Evolutionary conservation across 495 filamentous ascomycete genomes (phyloP).

Genomic region (Xylaria cubensis): DNA sequence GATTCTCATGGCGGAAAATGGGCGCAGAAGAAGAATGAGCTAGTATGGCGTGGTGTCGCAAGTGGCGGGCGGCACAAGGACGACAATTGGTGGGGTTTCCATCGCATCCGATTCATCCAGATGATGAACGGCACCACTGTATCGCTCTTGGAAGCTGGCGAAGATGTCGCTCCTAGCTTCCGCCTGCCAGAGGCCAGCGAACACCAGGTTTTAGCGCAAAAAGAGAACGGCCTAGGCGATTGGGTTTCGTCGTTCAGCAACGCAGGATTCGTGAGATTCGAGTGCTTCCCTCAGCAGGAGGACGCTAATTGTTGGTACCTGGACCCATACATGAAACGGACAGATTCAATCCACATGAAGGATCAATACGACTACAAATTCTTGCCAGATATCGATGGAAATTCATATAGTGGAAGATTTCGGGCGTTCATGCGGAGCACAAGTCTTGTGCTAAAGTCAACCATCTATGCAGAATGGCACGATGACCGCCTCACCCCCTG

Average conservation of each 20-base stretch:
- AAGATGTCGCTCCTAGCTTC: constrained; percentile 35
- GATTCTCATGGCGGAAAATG: constrained; percentile 52
- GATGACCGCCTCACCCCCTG: constrained; percentile 66
- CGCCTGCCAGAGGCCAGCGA: constrained; percentile 20
- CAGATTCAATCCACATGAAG: constrained; percentile 41
- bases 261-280: constrained; percentile 52
- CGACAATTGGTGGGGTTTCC: constrained; percentile 64
- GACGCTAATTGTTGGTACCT: constrained; percentile 43
- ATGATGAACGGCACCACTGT: constrained; percentile 65
- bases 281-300: constrained; percentile 42
- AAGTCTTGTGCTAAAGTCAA: constrained; percentile 63
- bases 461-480: constrained; percentile 71
- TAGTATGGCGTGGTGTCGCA: constrained; percentile 68
- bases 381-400: constrained; percentile 64
- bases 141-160: constrained; percentile 36
- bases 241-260: constrained; percentile 44
- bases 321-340: constrained; percentile 38
- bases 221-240: constrained; percentile 19
- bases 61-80: constrained; percentile 61
- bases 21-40: constrained; percentile 54
- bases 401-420: constrained; percentile 65
- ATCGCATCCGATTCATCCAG: constrained; percentile 65
- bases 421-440: constrained; percentile 63
- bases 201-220: constrained; percentile 5
- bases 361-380: constrained; percentile 61